phyloP scores from a whole-genome alignment of 2,329 filamentous ascomycete species.

The Sporothrix sp. region DNA sequence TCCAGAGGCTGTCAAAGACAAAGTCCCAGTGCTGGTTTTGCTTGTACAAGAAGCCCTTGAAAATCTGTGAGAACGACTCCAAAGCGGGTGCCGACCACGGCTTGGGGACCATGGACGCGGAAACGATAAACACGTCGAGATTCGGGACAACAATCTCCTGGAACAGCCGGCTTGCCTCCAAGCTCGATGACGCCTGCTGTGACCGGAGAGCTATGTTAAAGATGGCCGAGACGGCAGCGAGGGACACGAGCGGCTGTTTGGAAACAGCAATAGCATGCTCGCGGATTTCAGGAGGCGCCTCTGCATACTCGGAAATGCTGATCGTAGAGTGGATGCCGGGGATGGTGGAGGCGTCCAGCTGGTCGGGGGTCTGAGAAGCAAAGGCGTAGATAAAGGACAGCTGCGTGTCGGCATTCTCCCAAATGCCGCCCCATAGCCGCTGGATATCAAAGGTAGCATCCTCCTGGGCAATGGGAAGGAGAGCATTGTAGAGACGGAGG shows the following conservation, averaged over 20 bases:
- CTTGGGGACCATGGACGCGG: slow-evolving; percentile 65
- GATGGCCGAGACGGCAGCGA: slow-evolving; percentile 66
- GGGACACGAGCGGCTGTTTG: slow-evolving; percentile 79
- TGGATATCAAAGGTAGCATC: slow-evolving; percentile 68
- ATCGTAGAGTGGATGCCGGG: slow-evolving; percentile 74
- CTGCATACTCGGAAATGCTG: slow-evolving; percentile 46
- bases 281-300: slow-evolving; percentile 39
- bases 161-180: slow-evolving; percentile 55
- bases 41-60: slow-evolving; percentile 75
- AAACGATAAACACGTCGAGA: slow-evolving; percentile 68
- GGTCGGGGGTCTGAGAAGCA: slow-evolving; percentile 60
- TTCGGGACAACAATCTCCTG: slow-evolving; percentile 62
- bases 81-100: slow-evolving; percentile 67
- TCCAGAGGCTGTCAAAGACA: slow-evolving; percentile 85
- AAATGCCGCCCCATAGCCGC: slow-evolving; percentile 78
- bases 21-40: slow-evolving; percentile 72
- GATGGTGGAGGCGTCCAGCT: slow-evolving; percentile 77
- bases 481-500: slow-evolving; percentile 65
- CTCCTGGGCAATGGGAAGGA: slow-evolving; percentile 61
- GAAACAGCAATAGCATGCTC: slow-evolving; percentile 53
- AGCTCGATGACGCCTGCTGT: slow-evolving; percentile 49
- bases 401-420: slow-evolving; percentile 79
- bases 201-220: slow-evolving; percentile 56
- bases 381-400: slow-evolving; percentile 90
- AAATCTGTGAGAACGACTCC: slow-evolving; percentile 66